A percentile compares a stretch with the other conserved stretches of the same genome.
phyloP scores from a whole-genome alignment of 1,139 yeast species.

The Scheffersomyces lignicola region DNA sequence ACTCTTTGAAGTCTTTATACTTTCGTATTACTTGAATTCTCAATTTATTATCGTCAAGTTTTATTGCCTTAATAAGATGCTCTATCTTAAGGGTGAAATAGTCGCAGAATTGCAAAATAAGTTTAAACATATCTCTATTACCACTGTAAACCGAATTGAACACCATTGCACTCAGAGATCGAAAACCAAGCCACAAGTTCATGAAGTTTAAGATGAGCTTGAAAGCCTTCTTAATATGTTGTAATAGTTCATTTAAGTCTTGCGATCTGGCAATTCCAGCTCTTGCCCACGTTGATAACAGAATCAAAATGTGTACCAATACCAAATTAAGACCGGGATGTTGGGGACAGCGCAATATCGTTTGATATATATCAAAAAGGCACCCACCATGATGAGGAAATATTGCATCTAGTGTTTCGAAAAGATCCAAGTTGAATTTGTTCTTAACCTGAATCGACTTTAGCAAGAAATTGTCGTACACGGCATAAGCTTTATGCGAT shows the following conservation, averaged over 20 bases:
- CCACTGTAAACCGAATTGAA: constrained; percentile 33
- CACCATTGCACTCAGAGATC: constrained; percentile 17
- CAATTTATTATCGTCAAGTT: too few species aligned
- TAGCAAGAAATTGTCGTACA: constrained; percentile 19
- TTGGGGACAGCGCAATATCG: constrained; percentile 16
- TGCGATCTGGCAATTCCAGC: constrained; percentile 5
- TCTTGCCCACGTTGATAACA: constrained; percentile 11
- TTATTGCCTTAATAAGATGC: too few species aligned
- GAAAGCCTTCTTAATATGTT: constrained; percentile 12
- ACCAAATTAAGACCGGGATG: constrained; percentile 27
- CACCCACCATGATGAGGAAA: constrained; percentile 2
- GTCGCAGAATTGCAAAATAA: constrained; percentile 15
- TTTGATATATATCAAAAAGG: constrained; percentile 3
- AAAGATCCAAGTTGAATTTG: constrained; percentile 13
- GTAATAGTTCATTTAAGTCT: constrained; percentile 10
- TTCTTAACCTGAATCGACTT: constrained; percentile 18
- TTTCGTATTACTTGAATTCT: too few species aligned
- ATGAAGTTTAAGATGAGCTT: constrained; percentile 13
- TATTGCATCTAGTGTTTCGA: constrained; percentile 7
- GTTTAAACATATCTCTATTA: constrained; percentile 31
- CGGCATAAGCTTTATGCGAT: constrained; percentile 2
- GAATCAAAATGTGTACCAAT: constrained; percentile 20
- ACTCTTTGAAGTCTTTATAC: background rate
- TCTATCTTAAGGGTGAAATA: constrained; percentile 11
- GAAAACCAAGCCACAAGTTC: constrained; percentile 30